phyloP scores from a whole-genome alignment of 2,329 filamentous ascomycete species.

The Dryadomyces quercus-mongolicae region DNA sequence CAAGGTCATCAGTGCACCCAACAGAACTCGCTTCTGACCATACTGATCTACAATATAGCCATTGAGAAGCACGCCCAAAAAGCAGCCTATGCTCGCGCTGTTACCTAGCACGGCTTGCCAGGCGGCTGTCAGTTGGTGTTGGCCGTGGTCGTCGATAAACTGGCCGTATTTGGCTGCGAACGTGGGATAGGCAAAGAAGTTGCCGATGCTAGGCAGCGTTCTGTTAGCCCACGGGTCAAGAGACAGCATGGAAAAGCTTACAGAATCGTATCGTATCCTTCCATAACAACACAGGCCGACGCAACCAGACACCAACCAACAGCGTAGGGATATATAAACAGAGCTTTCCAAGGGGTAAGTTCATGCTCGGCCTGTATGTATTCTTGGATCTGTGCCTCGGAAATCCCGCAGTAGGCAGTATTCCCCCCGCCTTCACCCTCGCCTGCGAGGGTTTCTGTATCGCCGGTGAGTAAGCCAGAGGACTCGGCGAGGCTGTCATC shows the following conservation, averaged over 20 bases:
- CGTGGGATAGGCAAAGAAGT: slow-evolving; percentile 13
- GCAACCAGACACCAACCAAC: slow-evolving; percentile 10
- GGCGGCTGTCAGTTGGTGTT: slow-evolving; percentile 28
- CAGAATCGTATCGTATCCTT: slow-evolving; percentile 16
- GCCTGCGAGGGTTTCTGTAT: background rate
- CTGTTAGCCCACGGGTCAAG: background rate
- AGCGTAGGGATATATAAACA: slow-evolving; percentile 10
- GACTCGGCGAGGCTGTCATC: background rate
- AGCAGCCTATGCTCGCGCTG: slow-evolving; percentile 27
- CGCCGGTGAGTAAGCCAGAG: background rate
- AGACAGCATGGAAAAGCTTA: background rate
- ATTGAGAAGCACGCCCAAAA: slow-evolving; percentile 35
- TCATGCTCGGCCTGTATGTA: background rate
- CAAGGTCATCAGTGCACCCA: slow-evolving; percentile 26
- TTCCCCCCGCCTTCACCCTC: no score
- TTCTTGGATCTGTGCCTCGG: background rate
- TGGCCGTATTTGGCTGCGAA: slow-evolving; percentile 18
- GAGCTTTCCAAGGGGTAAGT: background rate
- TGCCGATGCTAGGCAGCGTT: slow-evolving; percentile 8
- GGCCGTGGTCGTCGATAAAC: slow-evolving; percentile 16
- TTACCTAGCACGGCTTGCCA: slow-evolving; percentile 37
- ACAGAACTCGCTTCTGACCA: slow-evolving; percentile 31
- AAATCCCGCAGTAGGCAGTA: background rate
- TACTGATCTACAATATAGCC: slow-evolving; percentile 32
- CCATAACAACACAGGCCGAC: slow-evolving; percentile 13